phyloP scores from a whole-genome alignment of 148 eudicot species.

The Hydrangea macrophylla region DNA sequence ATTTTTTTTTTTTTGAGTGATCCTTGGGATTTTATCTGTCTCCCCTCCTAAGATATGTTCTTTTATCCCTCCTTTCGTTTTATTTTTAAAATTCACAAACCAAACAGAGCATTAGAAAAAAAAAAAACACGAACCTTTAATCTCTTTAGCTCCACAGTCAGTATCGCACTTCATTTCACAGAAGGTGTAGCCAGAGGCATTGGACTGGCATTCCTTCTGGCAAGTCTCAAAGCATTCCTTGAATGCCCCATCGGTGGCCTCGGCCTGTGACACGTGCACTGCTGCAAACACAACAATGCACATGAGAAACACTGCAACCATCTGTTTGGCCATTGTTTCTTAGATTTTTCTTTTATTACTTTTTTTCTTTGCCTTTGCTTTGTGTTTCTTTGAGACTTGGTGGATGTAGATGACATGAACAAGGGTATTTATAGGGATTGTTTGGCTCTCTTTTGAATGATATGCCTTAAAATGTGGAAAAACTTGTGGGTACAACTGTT shows the following conservation, averaged over 20 bases:
- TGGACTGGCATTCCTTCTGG: not conserved
- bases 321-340: conserved; percentile 23
- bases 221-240: conserved; percentile 5
- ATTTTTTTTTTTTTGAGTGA: too few species aligned
- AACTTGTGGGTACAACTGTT: not conserved
- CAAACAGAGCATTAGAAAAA: too few species aligned
- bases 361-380: not conserved
- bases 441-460: not conserved
- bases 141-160: conserved; percentile 10
- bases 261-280: conserved; percentile 12
- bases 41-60: too few species aligned
- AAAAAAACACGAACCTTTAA: conserved; percentile 8
- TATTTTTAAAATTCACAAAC: too few species aligned
- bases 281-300: conserved; percentile 23
- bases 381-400: not conserved
- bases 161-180: conserved; percentile 23
- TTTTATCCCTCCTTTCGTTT: too few species aligned
- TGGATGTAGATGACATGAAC: not conserved
- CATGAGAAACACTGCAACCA: conserved; percentile 20
- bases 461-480: not conserved
- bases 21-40: too few species aligned
- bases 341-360: not conserved
- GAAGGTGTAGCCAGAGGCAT: conserved; percentile 9
- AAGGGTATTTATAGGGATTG: conserved; percentile 3
- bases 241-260: conserved; percentile 1